These are phyloP conservation scores for Tremella mesenterica DNA, from an alignment of 768 basidiomycete species.

Conservation along the genomic window DNA sequence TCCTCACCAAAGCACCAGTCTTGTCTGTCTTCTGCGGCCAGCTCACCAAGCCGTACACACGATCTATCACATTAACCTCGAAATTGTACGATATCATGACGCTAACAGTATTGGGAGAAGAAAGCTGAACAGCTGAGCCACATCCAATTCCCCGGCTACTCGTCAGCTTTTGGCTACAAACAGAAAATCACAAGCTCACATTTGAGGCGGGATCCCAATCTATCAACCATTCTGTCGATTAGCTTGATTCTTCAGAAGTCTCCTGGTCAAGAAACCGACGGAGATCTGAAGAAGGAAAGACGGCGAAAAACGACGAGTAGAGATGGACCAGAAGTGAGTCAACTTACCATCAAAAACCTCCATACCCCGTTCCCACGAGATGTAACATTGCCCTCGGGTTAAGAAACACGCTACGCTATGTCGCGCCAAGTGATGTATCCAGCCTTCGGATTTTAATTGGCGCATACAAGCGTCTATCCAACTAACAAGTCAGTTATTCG, in stretches of 20 bases:
- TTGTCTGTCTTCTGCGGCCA: conserved; percentile 44
- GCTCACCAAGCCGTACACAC: conserved; percentile 41
- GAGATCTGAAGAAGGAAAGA: too few relatives aligned
- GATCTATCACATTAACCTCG: conserved; percentile 16
- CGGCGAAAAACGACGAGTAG: too few relatives aligned
- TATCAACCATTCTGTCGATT: conserved; percentile 39
- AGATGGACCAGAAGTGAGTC: not conserved
- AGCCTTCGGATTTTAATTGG: conserved; percentile 43
- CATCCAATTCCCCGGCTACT: conserved; percentile 45
- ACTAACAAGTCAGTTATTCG: conserved; percentile 4
- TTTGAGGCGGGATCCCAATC: conserved; percentile 46
- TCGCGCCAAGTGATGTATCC: conserved; percentile 47
- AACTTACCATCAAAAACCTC: conserved; percentile 46
- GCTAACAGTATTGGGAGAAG: conserved; percentile 42
- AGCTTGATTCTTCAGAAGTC: not conserved
- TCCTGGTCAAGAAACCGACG: not conserved
- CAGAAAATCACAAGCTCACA: conserved; percentile 11
- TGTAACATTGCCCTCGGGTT: conserved; percentile 46
- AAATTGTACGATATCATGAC: not conserved
- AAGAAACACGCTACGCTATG: conserved; percentile 46
- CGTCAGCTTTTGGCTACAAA: not conserved
- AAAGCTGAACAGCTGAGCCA: conserved; percentile 46
- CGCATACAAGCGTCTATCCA: conserved; percentile 45
- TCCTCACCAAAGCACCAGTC: conserved; percentile 41
- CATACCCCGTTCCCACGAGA: conserved; percentile 47